Percentiles rank a stretch among this genome's conserved stretches.
Evolutionary conservation across 768 basidiomycete species (phyloP).

Genomic region (Scleroderma citrinum): DNA sequence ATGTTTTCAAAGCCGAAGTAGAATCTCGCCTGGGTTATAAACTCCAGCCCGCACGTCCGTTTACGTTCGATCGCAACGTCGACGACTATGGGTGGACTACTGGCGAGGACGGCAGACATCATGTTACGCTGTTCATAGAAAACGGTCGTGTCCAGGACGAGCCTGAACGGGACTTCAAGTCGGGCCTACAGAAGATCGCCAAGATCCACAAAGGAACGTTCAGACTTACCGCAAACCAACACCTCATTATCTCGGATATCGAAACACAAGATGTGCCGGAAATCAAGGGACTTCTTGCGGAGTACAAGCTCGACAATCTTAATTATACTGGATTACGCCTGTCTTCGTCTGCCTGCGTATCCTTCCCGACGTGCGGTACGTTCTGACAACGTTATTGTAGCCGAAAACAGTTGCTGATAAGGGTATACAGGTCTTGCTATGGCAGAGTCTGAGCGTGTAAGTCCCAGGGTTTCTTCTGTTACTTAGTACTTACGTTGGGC

Average conservation of each 20-base stretch:
- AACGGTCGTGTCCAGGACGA: slow-evolving; percentile 98
- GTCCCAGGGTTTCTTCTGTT: slow-evolving; percentile 13
- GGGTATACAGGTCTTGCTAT: slow-evolving; percentile 52
- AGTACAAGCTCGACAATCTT: slow-evolving; percentile 89
- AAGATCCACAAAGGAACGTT: slow-evolving; percentile 92
- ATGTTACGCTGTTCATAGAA: slow-evolving; percentile 93
- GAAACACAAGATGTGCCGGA: slow-evolving; percentile 60
- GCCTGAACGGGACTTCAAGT: slow-evolving; percentile 85
- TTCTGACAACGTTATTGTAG: not conserved
- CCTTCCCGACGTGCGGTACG: slow-evolving; percentile 89
- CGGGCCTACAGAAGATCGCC: slow-evolving; percentile 87
- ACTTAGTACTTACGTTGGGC: slow-evolving; percentile 34
- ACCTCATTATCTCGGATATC: slow-evolving; percentile 83
- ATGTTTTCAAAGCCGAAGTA: slow-evolving; percentile 81
- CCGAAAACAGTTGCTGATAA: not conserved
- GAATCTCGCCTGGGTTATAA: slow-evolving; percentile 81
- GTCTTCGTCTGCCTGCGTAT: slow-evolving; percentile 92
- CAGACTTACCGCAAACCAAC: slow-evolving; percentile 93
- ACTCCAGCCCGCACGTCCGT: slow-evolving; percentile 69
- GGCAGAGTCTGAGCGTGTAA: slow-evolving; percentile 70
- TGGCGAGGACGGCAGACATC: slow-evolving; percentile 82
- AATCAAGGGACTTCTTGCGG: slow-evolving; percentile 73
- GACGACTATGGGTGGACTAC: slow-evolving; percentile 94
- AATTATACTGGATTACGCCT: slow-evolving; percentile 72
- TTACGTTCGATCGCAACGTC: slow-evolving; percentile 79